Evolutionary conservation across 1,139 yeast genomes (phyloP).

Genomic region (Nakaseomyces uthaithaninus): DNA sequence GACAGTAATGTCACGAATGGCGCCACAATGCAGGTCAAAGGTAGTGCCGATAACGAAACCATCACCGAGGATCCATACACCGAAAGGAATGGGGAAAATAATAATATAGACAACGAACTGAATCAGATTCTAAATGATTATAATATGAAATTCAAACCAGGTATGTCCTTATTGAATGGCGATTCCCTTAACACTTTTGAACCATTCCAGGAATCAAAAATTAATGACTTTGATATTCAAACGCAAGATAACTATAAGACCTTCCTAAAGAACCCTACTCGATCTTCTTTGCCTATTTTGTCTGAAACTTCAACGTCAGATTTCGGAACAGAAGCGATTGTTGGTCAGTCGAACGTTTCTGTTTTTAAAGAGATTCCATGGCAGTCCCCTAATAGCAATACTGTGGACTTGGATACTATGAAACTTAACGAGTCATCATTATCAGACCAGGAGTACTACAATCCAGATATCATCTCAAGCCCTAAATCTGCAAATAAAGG

Average conservation of each 20-base stretch:
- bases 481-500: slow-evolving; percentile 14
- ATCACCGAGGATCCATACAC: slow-evolving; percentile 1
- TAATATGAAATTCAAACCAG: slow-evolving; percentile 20
- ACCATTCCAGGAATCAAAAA: not conserved
- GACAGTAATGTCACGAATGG: slow-evolving; percentile 5
- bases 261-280: not conserved
- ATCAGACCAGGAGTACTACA: slow-evolving; percentile 9
- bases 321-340: not conserved
- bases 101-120: slow-evolving; percentile 19
- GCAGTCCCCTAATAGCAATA: slow-evolving; percentile 11
- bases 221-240: not conserved
- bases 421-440: slow-evolving; percentile 1
- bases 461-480: slow-evolving; percentile 11
- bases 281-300: slow-evolving; percentile 4
- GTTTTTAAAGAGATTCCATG: slow-evolving; percentile 7
- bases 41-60: slow-evolving; percentile 7
- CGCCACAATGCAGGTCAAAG: slow-evolving; percentile 6
- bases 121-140: slow-evolving; percentile 25
- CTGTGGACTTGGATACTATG: slow-evolving; percentile 8
- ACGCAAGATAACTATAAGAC: not conserved
- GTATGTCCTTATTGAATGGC: not conserved
- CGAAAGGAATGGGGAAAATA: not conserved
- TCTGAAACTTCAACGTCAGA: slow-evolving; percentile 3
- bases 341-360: not conserved
- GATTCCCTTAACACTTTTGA: not conserved